phyloP scores from a whole-genome alignment of 1,139 yeast species.

The Taphrina pruni region DNA sequence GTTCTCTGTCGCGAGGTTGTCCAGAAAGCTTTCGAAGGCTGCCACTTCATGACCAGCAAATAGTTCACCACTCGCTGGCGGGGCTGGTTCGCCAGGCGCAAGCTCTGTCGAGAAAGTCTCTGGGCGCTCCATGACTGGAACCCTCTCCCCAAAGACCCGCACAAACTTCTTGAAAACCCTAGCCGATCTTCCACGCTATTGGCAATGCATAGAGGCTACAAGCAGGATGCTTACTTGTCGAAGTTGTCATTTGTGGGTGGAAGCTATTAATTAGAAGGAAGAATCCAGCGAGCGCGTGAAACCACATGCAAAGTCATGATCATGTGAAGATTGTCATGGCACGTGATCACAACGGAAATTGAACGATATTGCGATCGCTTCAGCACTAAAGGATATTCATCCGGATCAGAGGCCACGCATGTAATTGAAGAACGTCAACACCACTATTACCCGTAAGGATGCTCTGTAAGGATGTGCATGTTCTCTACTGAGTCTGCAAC shows the following conservation, averaged over 20 bases:
- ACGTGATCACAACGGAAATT: not conserved
- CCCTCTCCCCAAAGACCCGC: not conserved
- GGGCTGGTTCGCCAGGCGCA: constrained; percentile 26
- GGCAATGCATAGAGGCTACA: too few species aligned
- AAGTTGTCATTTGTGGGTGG: not conserved
- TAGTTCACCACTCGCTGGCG: constrained; percentile 11
- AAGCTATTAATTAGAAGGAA: not conserved
- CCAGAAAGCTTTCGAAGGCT: constrained; percentile 53
- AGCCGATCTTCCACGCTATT: too few species aligned
- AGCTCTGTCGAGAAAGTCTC: constrained; percentile 7
- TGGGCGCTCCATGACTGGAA: not conserved
- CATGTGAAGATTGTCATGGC: constrained; percentile 10
- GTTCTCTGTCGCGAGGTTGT: constrained; percentile 53
- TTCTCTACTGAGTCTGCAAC: too few species aligned
- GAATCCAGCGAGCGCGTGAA: constrained; percentile 1
- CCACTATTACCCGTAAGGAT: too few species aligned
- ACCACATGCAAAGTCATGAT: constrained; percentile 7
- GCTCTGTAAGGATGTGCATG: too few species aligned
- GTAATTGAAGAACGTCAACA: too few species aligned
- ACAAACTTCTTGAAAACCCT: not conserved
- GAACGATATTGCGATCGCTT: too few species aligned
- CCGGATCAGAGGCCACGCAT: too few species aligned
- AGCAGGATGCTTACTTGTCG: not conserved
- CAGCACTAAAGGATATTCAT: too few species aligned
- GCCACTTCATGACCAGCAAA: constrained; percentile 52